Base-by-base conservation (phyloP, 2,329 filamentous ascomycete species). In the Verticillium alfalfae region DNA sequence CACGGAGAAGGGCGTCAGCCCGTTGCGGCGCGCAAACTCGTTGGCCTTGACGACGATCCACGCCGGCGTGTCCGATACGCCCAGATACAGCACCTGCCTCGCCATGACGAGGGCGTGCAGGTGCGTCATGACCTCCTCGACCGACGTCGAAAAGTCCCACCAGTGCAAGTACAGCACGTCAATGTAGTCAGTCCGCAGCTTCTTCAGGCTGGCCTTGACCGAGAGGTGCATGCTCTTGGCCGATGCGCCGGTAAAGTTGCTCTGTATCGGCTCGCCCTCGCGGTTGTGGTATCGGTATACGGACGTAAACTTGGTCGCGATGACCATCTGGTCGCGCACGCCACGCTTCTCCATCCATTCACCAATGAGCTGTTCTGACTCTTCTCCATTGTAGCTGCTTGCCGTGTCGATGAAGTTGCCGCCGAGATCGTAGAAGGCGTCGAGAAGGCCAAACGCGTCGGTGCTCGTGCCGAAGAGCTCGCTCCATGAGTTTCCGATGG, bases 351-450 rank as follows among this genome's bases (percentile, higher is more conserved):
- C 62, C 75, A 86, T 80, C 81, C 83, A 88, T 67, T 86, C 82
- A 15, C 84, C 85, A n/a, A 88, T 68, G 78, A 79, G 84, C 3
- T 61, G 66, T 65, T 87, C 84, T 0, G 83, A 86, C 67, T 87
- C 73, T 59, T 82, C 84, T 61, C 79, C 66, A 66, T 87, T 81
- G 71, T 87, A 87, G 63, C 76, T 78, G 73, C 81, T 84, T 65
- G 82, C 72, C 0, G 85, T 89, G 71, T 90, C 87, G 69, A 90
- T 86, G 70, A 89, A 88, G 74, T 89, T 90, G 8, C 87, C 87
- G 5, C 86, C 87, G 0, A 79, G 74, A 16, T 76, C 76, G 60
- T 76, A 79, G 71, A 80, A 88, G 61, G 78, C 78, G 65, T 88
- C 85, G 0, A 88, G 77, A 4, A 89, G 76, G 54, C 78, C 75